Evolutionary conservation across 768 basidiomycete species (phyloP).

Genomic region (Russula emetica): DNA sequence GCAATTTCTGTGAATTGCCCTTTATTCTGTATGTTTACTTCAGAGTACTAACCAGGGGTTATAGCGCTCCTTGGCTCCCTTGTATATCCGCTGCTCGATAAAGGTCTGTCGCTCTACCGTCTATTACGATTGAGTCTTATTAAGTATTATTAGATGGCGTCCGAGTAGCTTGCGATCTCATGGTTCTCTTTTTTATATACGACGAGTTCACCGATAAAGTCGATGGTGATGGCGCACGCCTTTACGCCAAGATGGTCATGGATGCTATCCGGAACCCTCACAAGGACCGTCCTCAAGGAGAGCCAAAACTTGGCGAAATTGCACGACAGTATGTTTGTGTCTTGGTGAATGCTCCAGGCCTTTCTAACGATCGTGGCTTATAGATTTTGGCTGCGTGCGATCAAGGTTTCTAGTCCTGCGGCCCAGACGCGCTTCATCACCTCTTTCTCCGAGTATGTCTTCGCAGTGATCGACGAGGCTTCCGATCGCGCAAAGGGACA

Average conservation of each 20-base stretch:
- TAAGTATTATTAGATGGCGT: slow-evolving; percentile 2
- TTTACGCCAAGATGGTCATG: slow-evolving; percentile 17
- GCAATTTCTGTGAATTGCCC: slow-evolving; percentile 34
- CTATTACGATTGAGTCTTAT: not conserved
- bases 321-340: slow-evolving; percentile 10
- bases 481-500: slow-evolving; percentile 30
- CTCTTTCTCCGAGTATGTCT: slow-evolving; percentile 33
- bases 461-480: slow-evolving; percentile 35
- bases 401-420: slow-evolving; percentile 8
- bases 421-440: slow-evolving; percentile 33
- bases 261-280: slow-evolving; percentile 12
- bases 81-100: slow-evolving; percentile 5
- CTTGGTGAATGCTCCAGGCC: not conserved
- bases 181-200: slow-evolving; percentile 9
- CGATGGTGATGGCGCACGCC: slow-evolving; percentile 5
- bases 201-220: slow-evolving; percentile 20
- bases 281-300: slow-evolving; percentile 4
- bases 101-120: not conserved
- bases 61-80: slow-evolving; percentile 16
- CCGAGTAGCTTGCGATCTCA: slow-evolving; percentile 11
- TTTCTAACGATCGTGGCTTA: not conserved
- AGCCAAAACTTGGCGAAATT: slow-evolving; percentile 17
- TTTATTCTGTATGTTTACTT: not conserved
- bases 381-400: slow-evolving; percentile 21
- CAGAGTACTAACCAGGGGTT: not conserved